Percentiles rank a stretch among this genome's conserved stretches.
Evolutionary conservation across 2,329 filamentous ascomycete genomes (phyloP).

Genomic region (Cercospora sp.): DNA sequence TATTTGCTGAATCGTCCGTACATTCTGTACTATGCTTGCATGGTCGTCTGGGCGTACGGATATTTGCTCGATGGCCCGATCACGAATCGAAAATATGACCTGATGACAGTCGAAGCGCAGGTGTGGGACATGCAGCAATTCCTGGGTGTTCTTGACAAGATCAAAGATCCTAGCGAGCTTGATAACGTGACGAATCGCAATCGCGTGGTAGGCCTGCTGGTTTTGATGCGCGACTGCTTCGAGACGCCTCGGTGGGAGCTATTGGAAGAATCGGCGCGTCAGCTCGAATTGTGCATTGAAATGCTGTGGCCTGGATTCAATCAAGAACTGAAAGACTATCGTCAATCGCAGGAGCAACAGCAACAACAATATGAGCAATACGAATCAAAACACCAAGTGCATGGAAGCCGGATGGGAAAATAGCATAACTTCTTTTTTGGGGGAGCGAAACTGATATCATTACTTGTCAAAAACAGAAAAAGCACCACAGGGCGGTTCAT

Average conservation of each 20-base stretch:
- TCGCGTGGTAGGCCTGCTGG: constrained; percentile 74
- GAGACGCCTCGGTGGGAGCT: constrained; percentile 85
- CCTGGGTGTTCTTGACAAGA: constrained; percentile 68
- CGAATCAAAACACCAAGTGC: background rate
- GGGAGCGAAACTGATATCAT: background rate
- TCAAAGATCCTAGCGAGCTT: constrained; percentile 74
- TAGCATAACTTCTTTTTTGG: background rate
- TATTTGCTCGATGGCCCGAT: constrained; percentile 80
- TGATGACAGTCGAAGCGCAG: constrained; percentile 64
- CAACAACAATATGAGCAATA: background rate
- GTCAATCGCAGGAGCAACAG: constrained; percentile 2
- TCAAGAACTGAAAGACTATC: constrained; percentile 15
- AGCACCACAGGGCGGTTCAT: constrained; percentile 13
- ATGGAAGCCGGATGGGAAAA: background rate
- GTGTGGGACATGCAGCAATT: constrained; percentile 77
- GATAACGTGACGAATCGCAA: constrained; percentile 74
- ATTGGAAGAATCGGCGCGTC: constrained; percentile 77
- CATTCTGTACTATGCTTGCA: constrained; percentile 88
- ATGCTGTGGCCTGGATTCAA: constrained; percentile 47
- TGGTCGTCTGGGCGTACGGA: constrained; percentile 95
- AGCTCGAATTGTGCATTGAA: constrained; percentile 78
- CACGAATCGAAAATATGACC: constrained; percentile 43
- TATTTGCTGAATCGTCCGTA: constrained; percentile 88
- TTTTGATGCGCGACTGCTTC: constrained; percentile 81
- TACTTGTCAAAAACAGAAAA: constrained; percentile 15